phyloP scores from a whole-genome alignment of 2,329 filamentous ascomycete species.

The Zarea fungicola region DNA sequence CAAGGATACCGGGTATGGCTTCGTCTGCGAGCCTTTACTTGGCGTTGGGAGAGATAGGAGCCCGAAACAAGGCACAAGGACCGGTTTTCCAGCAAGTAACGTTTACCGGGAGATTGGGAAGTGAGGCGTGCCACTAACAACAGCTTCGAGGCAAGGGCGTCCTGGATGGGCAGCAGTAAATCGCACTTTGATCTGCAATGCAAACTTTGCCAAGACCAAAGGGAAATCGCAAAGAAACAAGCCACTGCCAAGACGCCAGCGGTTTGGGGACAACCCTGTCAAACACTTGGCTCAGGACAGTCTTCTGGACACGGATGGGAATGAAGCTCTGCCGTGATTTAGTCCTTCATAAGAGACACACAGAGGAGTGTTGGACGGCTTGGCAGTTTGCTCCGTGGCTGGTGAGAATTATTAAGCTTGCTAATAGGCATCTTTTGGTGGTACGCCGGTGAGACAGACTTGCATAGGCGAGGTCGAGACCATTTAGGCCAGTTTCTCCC shows the following conservation, averaged over 20 bases:
- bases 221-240: neutral
- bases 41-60: too few species aligned
- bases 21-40: too few species aligned
- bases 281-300: neutral
- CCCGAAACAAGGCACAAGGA: too few species aligned
- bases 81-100: neutral
- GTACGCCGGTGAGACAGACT: neutral
- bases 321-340: neutral
- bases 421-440: constrained; percentile 1
- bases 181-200: neutral
- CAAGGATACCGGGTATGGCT: neutral
- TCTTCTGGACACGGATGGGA: too few species aligned
- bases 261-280: neutral
- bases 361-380: neutral
- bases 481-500: too few species aligned
- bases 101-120: neutral
- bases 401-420: neutral
- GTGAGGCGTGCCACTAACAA: neutral
- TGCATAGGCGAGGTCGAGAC: neutral
- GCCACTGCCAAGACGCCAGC: neutral
- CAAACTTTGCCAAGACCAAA: neutral
- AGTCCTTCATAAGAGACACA: neutral
- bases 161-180: neutral
- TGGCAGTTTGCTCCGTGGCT: constrained; percentile 2
- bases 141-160: neutral